Conservation (phyloP, 352 stramenopile genomes). For the Saprolegnia diclina region DNA sequence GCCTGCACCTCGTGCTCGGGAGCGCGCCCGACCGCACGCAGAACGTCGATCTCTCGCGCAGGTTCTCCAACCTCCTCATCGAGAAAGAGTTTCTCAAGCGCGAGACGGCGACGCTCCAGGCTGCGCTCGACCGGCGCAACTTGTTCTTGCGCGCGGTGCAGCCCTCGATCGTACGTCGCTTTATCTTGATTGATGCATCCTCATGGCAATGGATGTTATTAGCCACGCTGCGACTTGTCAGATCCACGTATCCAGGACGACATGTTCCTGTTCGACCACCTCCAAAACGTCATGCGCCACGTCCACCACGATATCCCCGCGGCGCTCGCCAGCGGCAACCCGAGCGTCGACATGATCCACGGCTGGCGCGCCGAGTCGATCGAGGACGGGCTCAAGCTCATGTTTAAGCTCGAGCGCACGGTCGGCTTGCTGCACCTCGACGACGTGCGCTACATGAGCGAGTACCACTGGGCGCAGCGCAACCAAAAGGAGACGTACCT, state of each 20-base stretch:
- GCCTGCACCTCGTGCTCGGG: slow-evolving; percentile 1
- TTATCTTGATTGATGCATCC: background rate
- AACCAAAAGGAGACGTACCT: slow-evolving; percentile 16
- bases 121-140: background rate
- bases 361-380: slow-evolving; percentile 8
- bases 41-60: slow-evolving; percentile 1
- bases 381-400: background rate
- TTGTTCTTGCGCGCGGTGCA: background rate
- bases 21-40: background rate
- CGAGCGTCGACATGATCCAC: background rate
- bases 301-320: slow-evolving; percentile 1
- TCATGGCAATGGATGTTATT: background rate
- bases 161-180: background rate
- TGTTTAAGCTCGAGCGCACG: slow-evolving; percentile 13
- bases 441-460: slow-evolving; percentile 13
- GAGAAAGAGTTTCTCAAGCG: slow-evolving; percentile 11
- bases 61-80: slow-evolving; percentile 11
- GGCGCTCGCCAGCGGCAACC: background rate
- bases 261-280: slow-evolving; percentile 11
- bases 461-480: slow-evolving; percentile 14
- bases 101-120: background rate
- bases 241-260: slow-evolving; percentile 13
- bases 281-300: background rate
- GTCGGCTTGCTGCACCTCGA: slow-evolving; percentile 3
- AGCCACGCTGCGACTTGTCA: slow-evolving; percentile 5